phyloP scores from a whole-genome alignment of 225 moss, liverwort and hornwort genomes.

The Antitrichia curtipendula region DNA sequence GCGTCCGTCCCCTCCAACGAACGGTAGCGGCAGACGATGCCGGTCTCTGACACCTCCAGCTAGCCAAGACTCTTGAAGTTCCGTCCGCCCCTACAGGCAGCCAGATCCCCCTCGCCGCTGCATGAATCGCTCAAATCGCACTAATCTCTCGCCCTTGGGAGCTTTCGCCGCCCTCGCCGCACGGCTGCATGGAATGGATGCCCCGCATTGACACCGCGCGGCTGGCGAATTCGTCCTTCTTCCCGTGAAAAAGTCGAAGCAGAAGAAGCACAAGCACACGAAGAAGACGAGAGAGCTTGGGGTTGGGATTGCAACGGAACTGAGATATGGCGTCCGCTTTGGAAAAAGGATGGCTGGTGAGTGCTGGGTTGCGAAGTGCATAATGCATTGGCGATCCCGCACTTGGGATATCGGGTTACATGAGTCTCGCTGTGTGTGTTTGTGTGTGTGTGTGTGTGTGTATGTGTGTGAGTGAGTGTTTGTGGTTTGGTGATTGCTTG shows the following conservation, averaged over 20 bases:
- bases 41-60: neutral
- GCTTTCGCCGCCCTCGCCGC: neutral
- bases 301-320: neutral
- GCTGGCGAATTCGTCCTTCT: neutral
- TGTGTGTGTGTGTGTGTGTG: neutral
- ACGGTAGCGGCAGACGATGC: neutral
- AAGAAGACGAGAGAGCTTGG: neutral
- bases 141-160: neutral
- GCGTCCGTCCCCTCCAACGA: neutral
- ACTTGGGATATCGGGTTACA: neutral
- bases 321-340: conserved; percentile 19
- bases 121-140: neutral
- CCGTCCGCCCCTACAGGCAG: neutral
- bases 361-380: neutral
- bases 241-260: neutral
- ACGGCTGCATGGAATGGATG: neutral
- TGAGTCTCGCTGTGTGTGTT: neutral
- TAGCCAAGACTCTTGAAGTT: neutral
- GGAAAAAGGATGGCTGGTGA: conserved; percentile 43
- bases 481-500: neutral
- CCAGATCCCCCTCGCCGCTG: neutral
- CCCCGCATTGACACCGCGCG: neutral
- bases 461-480: neutral
- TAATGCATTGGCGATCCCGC: neutral
- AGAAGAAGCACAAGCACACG: neutral